These are phyloP conservation scores for Boletus bicolor DNA, from an alignment of 768 basidiomycete genomes.

Conservation along the genomic window DNA sequence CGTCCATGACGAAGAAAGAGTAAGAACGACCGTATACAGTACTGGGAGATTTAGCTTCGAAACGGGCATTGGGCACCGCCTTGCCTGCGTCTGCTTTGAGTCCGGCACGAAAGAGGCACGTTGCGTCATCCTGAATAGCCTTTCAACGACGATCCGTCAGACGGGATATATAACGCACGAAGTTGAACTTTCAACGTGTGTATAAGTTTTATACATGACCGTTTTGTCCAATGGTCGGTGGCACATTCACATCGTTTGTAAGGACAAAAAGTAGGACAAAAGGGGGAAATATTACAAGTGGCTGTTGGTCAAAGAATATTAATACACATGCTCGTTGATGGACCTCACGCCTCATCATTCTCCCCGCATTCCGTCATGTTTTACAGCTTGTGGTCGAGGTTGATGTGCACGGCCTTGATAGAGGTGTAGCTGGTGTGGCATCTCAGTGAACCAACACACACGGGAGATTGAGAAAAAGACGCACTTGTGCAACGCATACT, in stretches of 20 bases:
- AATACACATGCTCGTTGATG: not conserved
- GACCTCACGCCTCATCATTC: not conserved
- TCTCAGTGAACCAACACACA: not conserved
- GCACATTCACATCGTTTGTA: not conserved
- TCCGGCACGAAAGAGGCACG: no score
- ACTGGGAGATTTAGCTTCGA: no score
- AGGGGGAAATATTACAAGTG: not conserved
- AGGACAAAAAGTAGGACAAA: not conserved
- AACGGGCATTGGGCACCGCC: no score
- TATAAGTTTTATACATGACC: not conserved
- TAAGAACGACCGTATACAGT: no score
- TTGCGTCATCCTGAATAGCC: no score
- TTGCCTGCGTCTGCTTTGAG: no score
- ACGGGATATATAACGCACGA: no score
- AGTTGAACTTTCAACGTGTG: not conserved
- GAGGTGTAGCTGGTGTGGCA: constrained; percentile 15
- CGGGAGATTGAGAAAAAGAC: constrained; percentile 18
- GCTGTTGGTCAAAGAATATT: not conserved
- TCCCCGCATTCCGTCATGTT: not conserved
- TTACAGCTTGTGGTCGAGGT: constrained; percentile 35
- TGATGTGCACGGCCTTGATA: constrained; percentile 41
- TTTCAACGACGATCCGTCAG: no score
- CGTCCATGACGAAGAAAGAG: no score
- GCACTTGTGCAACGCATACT: constrained; percentile 62
- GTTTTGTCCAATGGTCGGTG: not conserved